phyloP scores from a whole-genome alignment of 2,329 filamentous ascomycete genomes.

The Grosmannia serpens region DNA sequence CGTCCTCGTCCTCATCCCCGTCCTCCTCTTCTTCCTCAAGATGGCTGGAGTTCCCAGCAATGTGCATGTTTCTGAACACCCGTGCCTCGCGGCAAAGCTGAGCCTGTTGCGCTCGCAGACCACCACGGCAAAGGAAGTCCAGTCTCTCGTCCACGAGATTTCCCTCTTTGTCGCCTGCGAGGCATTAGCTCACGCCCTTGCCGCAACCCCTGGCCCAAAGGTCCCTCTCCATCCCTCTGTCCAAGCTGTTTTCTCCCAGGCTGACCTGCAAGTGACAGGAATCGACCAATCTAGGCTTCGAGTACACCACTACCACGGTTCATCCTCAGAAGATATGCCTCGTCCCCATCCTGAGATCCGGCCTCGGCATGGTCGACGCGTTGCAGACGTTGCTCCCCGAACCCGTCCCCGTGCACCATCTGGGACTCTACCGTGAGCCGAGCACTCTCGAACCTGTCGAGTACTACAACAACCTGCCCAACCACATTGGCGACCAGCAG shows the following conservation, averaged over 20 bases:
- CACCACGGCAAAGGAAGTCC: conserved; percentile 63
- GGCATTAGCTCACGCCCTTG: conserved; percentile 56
- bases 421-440: conserved; percentile 88
- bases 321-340: conserved; percentile 60
- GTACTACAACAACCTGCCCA: conserved; percentile 95
- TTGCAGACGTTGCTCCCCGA: conserved; percentile 71
- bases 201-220: conserved; percentile 45
- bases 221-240: conserved; percentile 31
- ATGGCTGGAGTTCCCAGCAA: conserved; percentile 37
- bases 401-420: conserved; percentile 77
- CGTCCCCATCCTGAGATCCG: conserved; percentile 86
- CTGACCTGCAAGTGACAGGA: conserved; percentile 37
- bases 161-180: conserved; percentile 71
- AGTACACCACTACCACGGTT: conserved; percentile 56
- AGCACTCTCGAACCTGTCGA: conserved; percentile 80
- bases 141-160: conserved; percentile 76
- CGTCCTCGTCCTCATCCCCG: no score
- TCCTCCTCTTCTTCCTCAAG: background rate
- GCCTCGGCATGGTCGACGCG: conserved; percentile 82
- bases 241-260: background rate
- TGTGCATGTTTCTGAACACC: conserved; percentile 73
- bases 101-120: conserved; percentile 71
- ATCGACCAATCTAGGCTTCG: conserved; percentile 64
- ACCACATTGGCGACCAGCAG: conserved; percentile 41
- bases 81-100: conserved; percentile 78